A percentile compares a stretch with the other conserved stretches of the same genome.
phyloP scores from a whole-genome alignment of 495 filamentous ascomycete genomes.

The Aspergillus ostianus region DNA sequence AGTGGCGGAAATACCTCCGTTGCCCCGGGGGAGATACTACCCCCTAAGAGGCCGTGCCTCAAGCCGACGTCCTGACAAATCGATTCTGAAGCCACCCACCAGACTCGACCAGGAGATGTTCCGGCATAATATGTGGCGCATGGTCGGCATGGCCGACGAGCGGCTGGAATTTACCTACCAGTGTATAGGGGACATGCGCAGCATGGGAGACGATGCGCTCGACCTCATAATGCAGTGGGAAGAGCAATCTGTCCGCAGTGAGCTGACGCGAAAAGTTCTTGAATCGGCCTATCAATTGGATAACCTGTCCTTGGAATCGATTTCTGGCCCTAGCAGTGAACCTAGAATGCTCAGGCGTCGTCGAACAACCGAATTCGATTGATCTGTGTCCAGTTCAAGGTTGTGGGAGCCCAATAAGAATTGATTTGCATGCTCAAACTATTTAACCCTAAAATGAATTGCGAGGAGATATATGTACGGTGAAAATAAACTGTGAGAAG shows the following conservation, averaged over 20 bases:
- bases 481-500: constrained; percentile 2
- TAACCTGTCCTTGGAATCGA: background rate
- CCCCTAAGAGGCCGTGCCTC: background rate
- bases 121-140: constrained; percentile 8
- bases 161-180: constrained; percentile 10
- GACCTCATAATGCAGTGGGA: constrained; percentile 2
- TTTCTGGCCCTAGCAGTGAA: background rate
- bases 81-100: constrained; percentile 18
- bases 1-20: background rate
- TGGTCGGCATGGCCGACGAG: constrained; percentile 10
- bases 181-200: constrained; percentile 4
- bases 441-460: background rate
- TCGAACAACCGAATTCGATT: background rate
- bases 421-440: background rate
- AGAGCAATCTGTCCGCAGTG: background rate
- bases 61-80: background rate
- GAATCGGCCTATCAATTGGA: background rate
- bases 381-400: too few relatives aligned
- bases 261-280: background rate
- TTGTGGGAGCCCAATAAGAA: background rate
- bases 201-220: background rate
- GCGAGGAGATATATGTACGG: constrained; percentile 28
- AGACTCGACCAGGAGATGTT: constrained; percentile 14
- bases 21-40: background rate
- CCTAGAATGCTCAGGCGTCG: background rate